Conservation (phyloP, 179 eudicot genomes). For the Sideroxylon spinosum region DNA sequence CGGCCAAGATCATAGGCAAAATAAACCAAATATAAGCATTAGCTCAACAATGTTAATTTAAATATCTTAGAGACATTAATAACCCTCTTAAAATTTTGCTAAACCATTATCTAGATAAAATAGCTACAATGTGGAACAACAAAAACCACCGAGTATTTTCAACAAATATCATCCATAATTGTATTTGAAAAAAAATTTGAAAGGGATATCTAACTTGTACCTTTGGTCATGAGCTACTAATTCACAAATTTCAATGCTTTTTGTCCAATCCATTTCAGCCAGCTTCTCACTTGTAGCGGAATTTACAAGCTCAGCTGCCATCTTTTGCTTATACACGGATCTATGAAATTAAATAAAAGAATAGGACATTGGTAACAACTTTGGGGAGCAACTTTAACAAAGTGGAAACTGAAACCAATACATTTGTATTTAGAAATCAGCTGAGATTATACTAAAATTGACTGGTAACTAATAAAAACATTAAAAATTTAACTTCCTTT, state of each 20-base stretch:
- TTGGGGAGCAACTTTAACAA: not conserved
- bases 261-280: constrained; percentile 78
- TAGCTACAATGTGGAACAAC: constrained; percentile 9
- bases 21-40: too few species aligned
- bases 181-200: not conserved
- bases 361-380: not conserved
- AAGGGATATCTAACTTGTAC: constrained; percentile 24
- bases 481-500: too few species aligned
- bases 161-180: constrained; percentile 2
- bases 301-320: constrained; percentile 65
- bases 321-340: constrained; percentile 4
- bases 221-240: constrained; percentile 68
- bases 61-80: too few species aligned
- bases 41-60: too few species aligned
- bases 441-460: not conserved
- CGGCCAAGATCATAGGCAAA: too few species aligned
- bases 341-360: not conserved
- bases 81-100: not conserved
- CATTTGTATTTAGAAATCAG: too few species aligned
- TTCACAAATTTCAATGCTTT: constrained; percentile 86
- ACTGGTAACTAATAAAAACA: too few species aligned
- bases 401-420: not conserved
- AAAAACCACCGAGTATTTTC: not conserved
- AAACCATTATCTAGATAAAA: not conserved
- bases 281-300: constrained; percentile 82